phyloP scores from a whole-genome alignment of 768 basidiomycete genomes.

The Boletus sensibilis region DNA sequence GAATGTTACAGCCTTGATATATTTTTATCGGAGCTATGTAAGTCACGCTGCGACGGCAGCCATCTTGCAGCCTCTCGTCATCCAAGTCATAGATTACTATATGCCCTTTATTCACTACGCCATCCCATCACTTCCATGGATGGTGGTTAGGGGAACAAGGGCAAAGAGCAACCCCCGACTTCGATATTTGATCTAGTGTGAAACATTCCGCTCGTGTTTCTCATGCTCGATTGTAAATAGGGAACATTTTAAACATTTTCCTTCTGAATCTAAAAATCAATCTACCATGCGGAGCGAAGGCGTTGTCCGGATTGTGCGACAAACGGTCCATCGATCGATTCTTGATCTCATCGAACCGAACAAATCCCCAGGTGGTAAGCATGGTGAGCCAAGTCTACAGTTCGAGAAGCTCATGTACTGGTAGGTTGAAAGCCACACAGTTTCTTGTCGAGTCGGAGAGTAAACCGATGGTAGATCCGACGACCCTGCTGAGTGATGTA shows the following conservation, averaged over 20 bases:
- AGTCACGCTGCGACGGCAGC: neutral
- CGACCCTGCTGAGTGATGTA: neutral
- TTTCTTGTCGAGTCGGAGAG: constrained; percentile 3
- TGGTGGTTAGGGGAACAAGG: constrained; percentile 82
- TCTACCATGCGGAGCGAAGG: neutral
- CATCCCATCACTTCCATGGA: constrained; percentile 47
- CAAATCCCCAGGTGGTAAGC: neutral
- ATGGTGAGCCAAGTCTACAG: neutral
- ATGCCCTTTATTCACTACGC: constrained; percentile 76
- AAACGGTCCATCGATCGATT: neutral
- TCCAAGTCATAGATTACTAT: constrained; percentile 2
- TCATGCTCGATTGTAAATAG: constrained; percentile 16
- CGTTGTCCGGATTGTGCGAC: neutral
- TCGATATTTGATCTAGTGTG: constrained; percentile 15
- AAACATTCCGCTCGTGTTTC: constrained; percentile 16
- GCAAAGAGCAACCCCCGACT: constrained; percentile 52
- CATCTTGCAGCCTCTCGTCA: neutral
- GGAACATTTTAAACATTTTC: constrained; percentile 26
- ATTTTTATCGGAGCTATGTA: constrained; percentile 10
- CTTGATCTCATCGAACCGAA: neutral
- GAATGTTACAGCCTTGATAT: constrained; percentile 22
- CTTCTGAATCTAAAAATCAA: constrained; percentile 1
- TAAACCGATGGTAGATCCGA: neutral
- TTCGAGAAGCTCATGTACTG: neutral
- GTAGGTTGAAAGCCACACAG: neutral